Base-by-base conservation (phyloP, 495 filamentous ascomycete genomes). In the Cercophora newfieldiana region DNA sequence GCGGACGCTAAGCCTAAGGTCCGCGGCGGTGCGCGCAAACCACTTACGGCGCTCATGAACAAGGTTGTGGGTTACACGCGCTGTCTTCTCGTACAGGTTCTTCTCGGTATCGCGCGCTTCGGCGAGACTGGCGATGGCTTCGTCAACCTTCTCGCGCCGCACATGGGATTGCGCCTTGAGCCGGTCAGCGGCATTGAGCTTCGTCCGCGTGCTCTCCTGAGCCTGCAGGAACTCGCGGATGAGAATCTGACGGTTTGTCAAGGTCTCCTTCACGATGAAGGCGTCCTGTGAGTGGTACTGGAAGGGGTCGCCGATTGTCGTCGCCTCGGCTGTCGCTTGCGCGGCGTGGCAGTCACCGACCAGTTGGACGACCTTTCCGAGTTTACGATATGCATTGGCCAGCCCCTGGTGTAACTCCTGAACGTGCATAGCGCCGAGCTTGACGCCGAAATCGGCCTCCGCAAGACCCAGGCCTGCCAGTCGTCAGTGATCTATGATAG, bases 221-320 rank as follows among this genome's bases (percentile, higher is more conserved):
- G 95, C 94, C 75, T n/a, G 89, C 26, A 96, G 75, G 51, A 97
- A 86, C 68, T 99, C 96, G 55, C 96, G 92, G 31, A 97, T 90
- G n/a, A 99, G 85, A 72, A 99, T 97, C 77, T 99, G 96, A 3
- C 96, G 90, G 79, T 99, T 99, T 21, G 96, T 99, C 68, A 99
- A 86, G 24, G 94, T 97, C 73, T 99, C 96, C 78, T 99, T 99
- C 68, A 99, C 96, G 72, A 98, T 96, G 74, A 98, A 95, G 25
- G 96, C 92, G 73, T 99, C 95, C 16, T 89, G 89, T 26, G 93
- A 97, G 78, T 99, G 94, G 74, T 99, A 98, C 66, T 91, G 90
- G 59, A 99, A 86, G 7, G 96, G 93, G 71, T 98, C 96, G 54
- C 91, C 92, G 53, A 99, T 84, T 0, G 94, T 97, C 1, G 94